Conservation (phyloP, 148 eudicot species). For the Agrostemma githago region DNA sequence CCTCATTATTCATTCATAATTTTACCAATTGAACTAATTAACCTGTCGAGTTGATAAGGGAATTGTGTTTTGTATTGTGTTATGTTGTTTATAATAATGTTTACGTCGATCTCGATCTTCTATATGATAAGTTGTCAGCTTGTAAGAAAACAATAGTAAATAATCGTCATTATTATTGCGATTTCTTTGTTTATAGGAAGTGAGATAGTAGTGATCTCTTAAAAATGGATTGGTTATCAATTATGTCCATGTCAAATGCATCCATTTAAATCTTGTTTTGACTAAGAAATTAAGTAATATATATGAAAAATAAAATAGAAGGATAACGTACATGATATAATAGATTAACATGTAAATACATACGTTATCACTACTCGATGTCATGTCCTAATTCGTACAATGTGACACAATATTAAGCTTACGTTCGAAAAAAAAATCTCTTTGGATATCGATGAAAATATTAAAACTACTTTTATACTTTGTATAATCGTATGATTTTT, state of each 20-base stretch:
- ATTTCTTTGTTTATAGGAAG: background rate
- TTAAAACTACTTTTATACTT: too few species aligned
- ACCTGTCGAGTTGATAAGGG: too few species aligned
- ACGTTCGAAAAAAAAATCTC: too few species aligned
- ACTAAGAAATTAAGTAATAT: background rate
- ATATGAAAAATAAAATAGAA: background rate
- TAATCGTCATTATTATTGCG: background rate
- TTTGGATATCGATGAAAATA: too few species aligned
- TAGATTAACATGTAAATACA: background rate
- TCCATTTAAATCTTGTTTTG: background rate
- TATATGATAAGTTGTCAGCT: conserved; percentile 10
- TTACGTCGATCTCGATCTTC: conserved; percentile 5
- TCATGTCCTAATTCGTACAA: too few species aligned
- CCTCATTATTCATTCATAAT: too few species aligned
- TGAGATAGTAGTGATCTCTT: background rate
- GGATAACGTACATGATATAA: background rate
- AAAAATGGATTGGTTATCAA: background rate
- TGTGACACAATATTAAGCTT: too few species aligned
- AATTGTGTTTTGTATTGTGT: too few species aligned
- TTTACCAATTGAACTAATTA: too few species aligned
- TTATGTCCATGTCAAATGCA: background rate
- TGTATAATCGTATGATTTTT: too few species aligned
- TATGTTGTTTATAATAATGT: background rate
- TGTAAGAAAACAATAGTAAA: conserved; percentile 9
- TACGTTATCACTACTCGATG: too few species aligned